Conservation (phyloP, 306 rosid species). For the Lablab purpureus region DNA sequence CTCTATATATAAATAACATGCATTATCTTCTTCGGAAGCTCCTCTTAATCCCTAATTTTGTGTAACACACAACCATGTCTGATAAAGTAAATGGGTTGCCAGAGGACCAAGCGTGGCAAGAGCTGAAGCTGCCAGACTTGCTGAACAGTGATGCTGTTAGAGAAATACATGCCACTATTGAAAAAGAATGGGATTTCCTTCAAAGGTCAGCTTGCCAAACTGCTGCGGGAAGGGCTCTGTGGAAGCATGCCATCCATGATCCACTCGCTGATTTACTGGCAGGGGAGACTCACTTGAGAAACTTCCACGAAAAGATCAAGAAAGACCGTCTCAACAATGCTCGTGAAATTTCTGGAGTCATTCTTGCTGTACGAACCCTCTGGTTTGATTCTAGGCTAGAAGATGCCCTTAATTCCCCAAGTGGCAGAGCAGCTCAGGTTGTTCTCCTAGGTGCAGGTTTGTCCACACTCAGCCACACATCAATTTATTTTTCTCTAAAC, state of each 20-base stretch:
- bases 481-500: conserved; percentile 33
- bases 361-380: conserved; percentile 90
- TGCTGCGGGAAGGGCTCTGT: conserved; percentile 96
- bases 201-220: conserved; percentile 89
- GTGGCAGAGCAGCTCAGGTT: conserved; percentile 74
- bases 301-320: conserved; percentile 84
- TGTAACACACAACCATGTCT: conserved; percentile 61
- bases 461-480: conserved; percentile 33
- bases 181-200: conserved; percentile 80
- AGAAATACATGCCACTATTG: conserved; percentile 76
- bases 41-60: conserved; percentile 42
- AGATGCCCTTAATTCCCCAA: conserved; percentile 64
- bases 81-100: conserved; percentile 65
- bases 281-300: conserved; percentile 81
- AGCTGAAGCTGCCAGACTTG: conserved; percentile 81
- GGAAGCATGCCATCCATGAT: conserved; percentile 88
- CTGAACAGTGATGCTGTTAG: conserved; percentile 63
- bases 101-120: conserved; percentile 63
- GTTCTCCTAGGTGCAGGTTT: conserved; percentile 97
- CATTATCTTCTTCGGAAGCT: conserved; percentile 59
- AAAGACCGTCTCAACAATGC: conserved; percentile 84
- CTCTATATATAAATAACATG: conserved; percentile 53
- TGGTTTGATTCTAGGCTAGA: conserved; percentile 89
- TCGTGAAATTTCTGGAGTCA: conserved; percentile 86
- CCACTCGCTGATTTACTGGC: conserved; percentile 84